Conservation (phyloP, 176 grass and related monocot species). For the Pontederia paniculata region DNA sequence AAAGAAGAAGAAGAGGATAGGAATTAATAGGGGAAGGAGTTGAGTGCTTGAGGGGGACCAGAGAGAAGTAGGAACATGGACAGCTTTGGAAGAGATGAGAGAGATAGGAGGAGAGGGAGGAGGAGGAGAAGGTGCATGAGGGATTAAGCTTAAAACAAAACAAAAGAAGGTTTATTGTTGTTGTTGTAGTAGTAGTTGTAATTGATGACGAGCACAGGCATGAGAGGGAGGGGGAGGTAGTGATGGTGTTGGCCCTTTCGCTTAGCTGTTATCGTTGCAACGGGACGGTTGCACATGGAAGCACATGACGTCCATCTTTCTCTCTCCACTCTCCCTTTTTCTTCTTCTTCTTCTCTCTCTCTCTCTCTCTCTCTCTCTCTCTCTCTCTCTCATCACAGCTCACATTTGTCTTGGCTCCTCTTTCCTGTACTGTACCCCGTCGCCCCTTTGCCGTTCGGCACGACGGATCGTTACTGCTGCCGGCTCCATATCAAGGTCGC, state of each 20-base stretch:
- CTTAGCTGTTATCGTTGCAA: slow-evolving; percentile 26
- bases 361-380: too few relatives aligned
- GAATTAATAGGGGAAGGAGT: too few relatives aligned
- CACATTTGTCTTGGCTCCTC: too few relatives aligned
- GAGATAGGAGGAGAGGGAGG: too few relatives aligned
- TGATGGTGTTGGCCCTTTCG: slow-evolving; percentile 23
- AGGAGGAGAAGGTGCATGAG: background rate
- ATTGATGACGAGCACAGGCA: slow-evolving; percentile 15
- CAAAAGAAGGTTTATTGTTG: too few relatives aligned
- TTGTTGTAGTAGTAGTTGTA: background rate
- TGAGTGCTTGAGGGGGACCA: background rate
- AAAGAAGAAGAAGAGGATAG: too few relatives aligned
- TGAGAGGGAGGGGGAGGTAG: background rate
- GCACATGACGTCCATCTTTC: slow-evolving; percentile 22
- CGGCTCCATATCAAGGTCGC: too few relatives aligned
- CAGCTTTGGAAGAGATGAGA: background rate
- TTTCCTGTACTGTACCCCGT: too few relatives aligned
- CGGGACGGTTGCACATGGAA: slow-evolving; percentile 31
- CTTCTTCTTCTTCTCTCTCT: background rate
- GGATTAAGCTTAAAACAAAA: background rate
- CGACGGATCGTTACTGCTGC: too few relatives aligned
- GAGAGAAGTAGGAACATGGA: background rate
- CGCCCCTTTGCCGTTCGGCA: too few relatives aligned
- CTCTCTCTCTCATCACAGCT: too few relatives aligned
- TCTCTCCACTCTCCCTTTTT: background rate